Conservation (phyloP, 2,329 filamentous ascomycete species). For the Phaeoacremonium minimum region DNA sequence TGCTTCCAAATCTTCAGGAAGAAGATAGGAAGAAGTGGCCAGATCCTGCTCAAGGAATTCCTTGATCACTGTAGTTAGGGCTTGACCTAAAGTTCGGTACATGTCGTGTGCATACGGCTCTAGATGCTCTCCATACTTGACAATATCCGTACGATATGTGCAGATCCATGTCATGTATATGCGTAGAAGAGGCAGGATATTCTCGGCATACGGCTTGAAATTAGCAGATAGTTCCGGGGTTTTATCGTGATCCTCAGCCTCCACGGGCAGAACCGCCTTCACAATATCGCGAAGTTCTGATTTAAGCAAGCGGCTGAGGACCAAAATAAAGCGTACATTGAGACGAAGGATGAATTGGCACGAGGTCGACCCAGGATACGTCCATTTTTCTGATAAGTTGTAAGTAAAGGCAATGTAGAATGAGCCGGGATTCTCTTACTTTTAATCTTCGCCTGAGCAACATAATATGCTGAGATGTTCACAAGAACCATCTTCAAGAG, state of each 20-base stretch:
- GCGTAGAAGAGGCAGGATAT: slow-evolving; percentile 47
- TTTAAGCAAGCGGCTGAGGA: slow-evolving; percentile 65
- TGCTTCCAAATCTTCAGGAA: slow-evolving; percentile 45
- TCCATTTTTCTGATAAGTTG: slow-evolving; percentile 38
- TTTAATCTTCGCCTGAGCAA: slow-evolving; percentile 58
- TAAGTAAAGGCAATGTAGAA: no score
- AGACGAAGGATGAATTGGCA: slow-evolving; percentile 68
- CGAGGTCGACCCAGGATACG: slow-evolving; percentile 36
- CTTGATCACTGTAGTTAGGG: slow-evolving; percentile 44
- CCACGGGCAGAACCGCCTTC: slow-evolving; percentile 37
- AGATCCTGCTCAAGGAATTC: slow-evolving; percentile 32
- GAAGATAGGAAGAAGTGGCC: slow-evolving; percentile 40
- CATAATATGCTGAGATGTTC: slow-evolving; percentile 79
- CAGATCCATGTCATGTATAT: slow-evolving; percentile 51
- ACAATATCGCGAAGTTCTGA: slow-evolving; percentile 58
- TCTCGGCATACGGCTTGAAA: slow-evolving; percentile 31
- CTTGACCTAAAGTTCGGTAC: slow-evolving; percentile 39
- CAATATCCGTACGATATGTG: slow-evolving; percentile 38
- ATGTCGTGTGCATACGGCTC: slow-evolving; percentile 40
- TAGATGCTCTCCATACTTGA: slow-evolving; percentile 38
- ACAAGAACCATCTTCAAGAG: slow-evolving; percentile 78
- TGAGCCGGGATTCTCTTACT: slow-evolving; percentile 33
- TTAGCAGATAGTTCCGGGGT: slow-evolving; percentile 18
- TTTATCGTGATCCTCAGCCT: slow-evolving; percentile 21
- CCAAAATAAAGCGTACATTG: slow-evolving; percentile 73